Evolutionary conservation across 2,329 filamentous ascomycete genomes (phyloP), one percentile per base, ranked within the genome.

Genomic region (Cladobotryum mycophilum): DNA sequence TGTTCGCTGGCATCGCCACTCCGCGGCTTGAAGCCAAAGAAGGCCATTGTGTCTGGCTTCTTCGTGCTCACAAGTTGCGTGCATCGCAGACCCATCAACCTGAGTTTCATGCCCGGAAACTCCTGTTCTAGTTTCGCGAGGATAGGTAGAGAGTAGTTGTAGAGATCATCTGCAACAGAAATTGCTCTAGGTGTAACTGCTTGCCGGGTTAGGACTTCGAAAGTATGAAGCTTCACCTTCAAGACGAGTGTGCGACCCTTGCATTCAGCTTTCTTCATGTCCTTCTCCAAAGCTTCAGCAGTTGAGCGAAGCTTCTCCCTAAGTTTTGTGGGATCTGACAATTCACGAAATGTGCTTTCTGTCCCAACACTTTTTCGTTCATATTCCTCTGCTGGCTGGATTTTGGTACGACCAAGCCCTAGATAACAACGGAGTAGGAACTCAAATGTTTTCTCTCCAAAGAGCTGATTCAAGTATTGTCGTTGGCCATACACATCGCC

Each of bases 301-400:
- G 85, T 91, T 64, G 77, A 79, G n/a, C 82, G 79, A 5, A 99
- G 77, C 64, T 95, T 95, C 14, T 85, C 82, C 17, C 86, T 78
- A 3, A 97, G 73, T 52, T 85, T 79, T 1, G 70, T 67, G 13
- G 84, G 80, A 48, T 85, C 83, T 2, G 80, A 81, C 61, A 95
- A 82, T 45, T 96, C 91, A 37, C 79, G 75, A 60, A 99, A 99
- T 0, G 92, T 97, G 55, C 86, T 87, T 67, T 99, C 93, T 0
- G 91, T 96, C 15, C 93, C 92, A 1, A 97, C 87, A 56, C 89
- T 95, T 66, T 97, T 97, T 14, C 93, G 81, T 64, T 95, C 89
- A 58, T 90, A 89, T 51, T 92, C 89, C 60, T 95, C 90, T 0
- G 88, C 87, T 0, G 91, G 92, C 53, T 92, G 86, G 4, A 97